Evolutionary conservation across 2,329 filamentous ascomycete species (phyloP).

Genomic region (Eutypa lata): DNA sequence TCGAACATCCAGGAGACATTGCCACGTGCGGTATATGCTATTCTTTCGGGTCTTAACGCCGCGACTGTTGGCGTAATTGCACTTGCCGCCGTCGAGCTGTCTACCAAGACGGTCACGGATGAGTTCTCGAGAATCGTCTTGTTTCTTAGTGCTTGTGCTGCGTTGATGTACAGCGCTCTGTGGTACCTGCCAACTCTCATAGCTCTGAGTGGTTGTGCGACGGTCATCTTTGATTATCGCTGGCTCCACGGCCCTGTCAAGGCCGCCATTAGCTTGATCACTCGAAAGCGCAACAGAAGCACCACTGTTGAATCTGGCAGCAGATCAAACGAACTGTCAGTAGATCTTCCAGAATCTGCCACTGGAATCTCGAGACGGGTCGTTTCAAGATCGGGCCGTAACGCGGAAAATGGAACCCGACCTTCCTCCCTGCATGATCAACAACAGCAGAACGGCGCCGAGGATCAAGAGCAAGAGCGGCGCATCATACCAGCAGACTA

Average conservation of each 20-base stretch:
- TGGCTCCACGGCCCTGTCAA: constrained; percentile 40
- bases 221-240: constrained; percentile 54
- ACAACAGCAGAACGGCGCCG: no score
- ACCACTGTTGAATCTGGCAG: no score
- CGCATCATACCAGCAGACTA: constrained; percentile 31
- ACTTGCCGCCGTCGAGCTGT: constrained; percentile 64
- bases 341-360: no score
- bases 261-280: background rate
- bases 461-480: constrained; percentile 15
- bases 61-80: constrained; percentile 71
- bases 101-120: constrained; percentile 66
- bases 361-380: no score
- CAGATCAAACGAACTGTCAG: no score
- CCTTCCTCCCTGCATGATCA: no score
- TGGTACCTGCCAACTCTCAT: constrained; percentile 75
- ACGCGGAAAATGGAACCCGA: no score
- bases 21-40: constrained; percentile 61
- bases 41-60: constrained; percentile 69
- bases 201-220: constrained; percentile 47
- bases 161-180: constrained; percentile 66
- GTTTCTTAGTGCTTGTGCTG: constrained; percentile 60
- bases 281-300: constrained; percentile 7
- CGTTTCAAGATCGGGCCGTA: no score
- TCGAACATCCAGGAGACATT: constrained; percentile 56
- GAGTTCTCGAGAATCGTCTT: constrained; percentile 60